These are phyloP conservation scores for Rhodosporidiobolus sp. DNA, from an alignment of 768 basidiomycete genomes.

Conservation along the genomic window DNA sequence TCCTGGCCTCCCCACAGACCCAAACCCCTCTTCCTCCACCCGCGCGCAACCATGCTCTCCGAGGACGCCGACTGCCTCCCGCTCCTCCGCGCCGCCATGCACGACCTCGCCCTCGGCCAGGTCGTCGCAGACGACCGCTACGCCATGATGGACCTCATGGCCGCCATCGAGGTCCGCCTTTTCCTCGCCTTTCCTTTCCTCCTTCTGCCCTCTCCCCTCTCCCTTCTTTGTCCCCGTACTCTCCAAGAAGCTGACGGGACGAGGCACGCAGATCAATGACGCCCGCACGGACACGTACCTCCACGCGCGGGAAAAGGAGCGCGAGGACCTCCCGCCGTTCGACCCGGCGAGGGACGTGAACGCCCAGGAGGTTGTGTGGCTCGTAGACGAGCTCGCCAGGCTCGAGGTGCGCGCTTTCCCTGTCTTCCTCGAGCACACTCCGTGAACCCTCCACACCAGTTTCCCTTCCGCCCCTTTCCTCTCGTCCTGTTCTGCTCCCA, in stretches of 20 bases:
- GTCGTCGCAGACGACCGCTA: conserved; percentile 12
- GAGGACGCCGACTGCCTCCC: conserved; percentile 1
- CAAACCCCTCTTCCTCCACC: not conserved
- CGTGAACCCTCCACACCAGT: too few relatives aligned
- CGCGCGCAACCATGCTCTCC: not conserved
- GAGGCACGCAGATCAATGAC: conserved; percentile 27
- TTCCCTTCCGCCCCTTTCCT: too few relatives aligned
- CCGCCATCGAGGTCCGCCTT: conserved; percentile 37
- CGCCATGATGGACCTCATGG: conserved; percentile 32
- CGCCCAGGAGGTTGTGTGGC: conserved; percentile 8
- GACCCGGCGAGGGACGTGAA: not conserved
- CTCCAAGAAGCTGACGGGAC: not conserved
- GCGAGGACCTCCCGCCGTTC: conserved; percentile 8
- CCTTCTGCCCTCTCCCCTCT: not conserved
- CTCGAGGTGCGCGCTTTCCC: conserved; percentile 15
- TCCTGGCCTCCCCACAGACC: not conserved
- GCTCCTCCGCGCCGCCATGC: conserved; percentile 13
- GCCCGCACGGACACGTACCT: conserved; percentile 32
- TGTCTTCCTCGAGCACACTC: not conserved
- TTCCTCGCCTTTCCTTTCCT: not conserved
- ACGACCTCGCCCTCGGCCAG: conserved; percentile 17
- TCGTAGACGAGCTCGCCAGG: conserved; percentile 18
- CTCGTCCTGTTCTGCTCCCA: too few relatives aligned
- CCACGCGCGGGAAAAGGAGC: not conserved
- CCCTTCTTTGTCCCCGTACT: not conserved